A percentile compares a stretch with the other conserved stretches of the same genome.
Evolutionary conservation across 164 flowering plant genomes (phyloP).

Genomic region (Cinnamomum chago): DNA sequence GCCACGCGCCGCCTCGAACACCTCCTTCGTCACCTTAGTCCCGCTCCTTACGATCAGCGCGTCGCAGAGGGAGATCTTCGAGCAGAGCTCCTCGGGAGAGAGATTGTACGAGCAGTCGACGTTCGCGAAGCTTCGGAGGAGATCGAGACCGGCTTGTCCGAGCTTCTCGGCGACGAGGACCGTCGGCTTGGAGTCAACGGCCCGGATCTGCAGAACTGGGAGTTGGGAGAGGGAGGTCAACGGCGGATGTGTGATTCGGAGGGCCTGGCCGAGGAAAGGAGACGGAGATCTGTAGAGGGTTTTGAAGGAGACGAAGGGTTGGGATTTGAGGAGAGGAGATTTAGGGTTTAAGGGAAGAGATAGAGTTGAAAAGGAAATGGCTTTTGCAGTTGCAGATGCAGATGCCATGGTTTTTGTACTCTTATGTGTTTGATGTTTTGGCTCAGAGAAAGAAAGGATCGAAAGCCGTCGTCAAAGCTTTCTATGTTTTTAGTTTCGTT

Average conservation of each 20-base stretch:
- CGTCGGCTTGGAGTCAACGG: conserved; percentile 36
- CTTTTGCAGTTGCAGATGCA: conserved; percentile 18
- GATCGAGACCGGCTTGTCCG: conserved; percentile 67
- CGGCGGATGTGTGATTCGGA: background rate
- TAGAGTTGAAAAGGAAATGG: background rate
- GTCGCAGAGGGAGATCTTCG: conserved; percentile 60
- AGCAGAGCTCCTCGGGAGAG: conserved; percentile 55
- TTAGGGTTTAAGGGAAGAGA: conserved; percentile 6
- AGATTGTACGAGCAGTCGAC: conserved; percentile 68
- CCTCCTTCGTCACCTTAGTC: conserved; percentile 75
- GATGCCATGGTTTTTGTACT: conserved; percentile 15
- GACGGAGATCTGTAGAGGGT: conserved; percentile 1
- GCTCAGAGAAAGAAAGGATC: too few species aligned
- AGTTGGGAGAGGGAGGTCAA: background rate
- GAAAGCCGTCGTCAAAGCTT: too few species aligned
- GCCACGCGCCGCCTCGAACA: conserved; percentile 76
- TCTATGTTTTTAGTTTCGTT: too few species aligned
- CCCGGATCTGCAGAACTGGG: conserved; percentile 1
- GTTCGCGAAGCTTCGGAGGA: conserved; percentile 50
- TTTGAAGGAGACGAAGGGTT: conserved; percentile 5
- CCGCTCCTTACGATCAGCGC: conserved; percentile 94
- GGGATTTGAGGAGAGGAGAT: conserved; percentile 10
- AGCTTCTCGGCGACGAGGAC: conserved; percentile 88
- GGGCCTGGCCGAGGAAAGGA: conserved; percentile 4
- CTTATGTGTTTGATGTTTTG: too few species aligned